Evolutionary conservation across 768 basidiomycete species (phyloP).

Genomic region (Mycena olivaceomarginata): DNA sequence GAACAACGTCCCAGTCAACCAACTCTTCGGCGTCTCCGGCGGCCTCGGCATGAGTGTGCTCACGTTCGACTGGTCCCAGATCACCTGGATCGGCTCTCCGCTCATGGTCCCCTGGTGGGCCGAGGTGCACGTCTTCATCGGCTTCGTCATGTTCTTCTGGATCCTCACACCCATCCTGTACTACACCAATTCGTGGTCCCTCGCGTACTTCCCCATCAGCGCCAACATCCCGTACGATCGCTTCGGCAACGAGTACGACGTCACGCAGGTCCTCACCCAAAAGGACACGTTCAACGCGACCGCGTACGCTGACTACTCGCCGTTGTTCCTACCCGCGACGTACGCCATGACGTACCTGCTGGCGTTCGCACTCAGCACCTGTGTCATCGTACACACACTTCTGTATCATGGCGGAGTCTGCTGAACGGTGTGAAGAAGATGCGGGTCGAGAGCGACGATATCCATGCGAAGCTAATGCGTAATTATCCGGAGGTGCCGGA

Average conservation of each 20-base stretch:
- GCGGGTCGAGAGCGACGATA: slow-evolving; percentile 90
- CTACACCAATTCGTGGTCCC: slow-evolving; percentile 92
- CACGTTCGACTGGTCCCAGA: slow-evolving; percentile 88
- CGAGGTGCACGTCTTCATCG: slow-evolving; percentile 89
- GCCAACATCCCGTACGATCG: slow-evolving; percentile 88
- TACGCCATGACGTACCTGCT: slow-evolving; percentile 94
- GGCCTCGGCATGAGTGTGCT: slow-evolving; percentile 86
- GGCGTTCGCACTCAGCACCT: slow-evolving; percentile 89
- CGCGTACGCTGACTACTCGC: slow-evolving; percentile 91
- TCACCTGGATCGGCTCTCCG: slow-evolving; percentile 82
- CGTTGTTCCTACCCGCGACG: slow-evolving; percentile 92
- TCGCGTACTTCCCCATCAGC: slow-evolving; percentile 93
- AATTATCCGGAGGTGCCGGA: slow-evolving; percentile 95
- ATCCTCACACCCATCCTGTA: slow-evolving; percentile 94
- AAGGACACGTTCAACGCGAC: slow-evolving; percentile 82
- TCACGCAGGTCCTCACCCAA: slow-evolving; percentile 79
- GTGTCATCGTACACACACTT: slow-evolving; percentile 90
- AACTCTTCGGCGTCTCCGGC: slow-evolving; percentile 82
- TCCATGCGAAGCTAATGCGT: slow-evolving; percentile 96
- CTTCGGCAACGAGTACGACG: slow-evolving; percentile 85
- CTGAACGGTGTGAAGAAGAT: slow-evolving; percentile 83
- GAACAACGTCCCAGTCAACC: slow-evolving; percentile 81
- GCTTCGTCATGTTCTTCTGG: slow-evolving; percentile 96
- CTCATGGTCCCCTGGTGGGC: slow-evolving; percentile 98
- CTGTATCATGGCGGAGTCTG: slow-evolving; percentile 90